Evolutionary conservation across 306 rosid species (phyloP), one percentile per base, ranked within the genome.

Genomic region (Acmispon strigosus): DNA sequence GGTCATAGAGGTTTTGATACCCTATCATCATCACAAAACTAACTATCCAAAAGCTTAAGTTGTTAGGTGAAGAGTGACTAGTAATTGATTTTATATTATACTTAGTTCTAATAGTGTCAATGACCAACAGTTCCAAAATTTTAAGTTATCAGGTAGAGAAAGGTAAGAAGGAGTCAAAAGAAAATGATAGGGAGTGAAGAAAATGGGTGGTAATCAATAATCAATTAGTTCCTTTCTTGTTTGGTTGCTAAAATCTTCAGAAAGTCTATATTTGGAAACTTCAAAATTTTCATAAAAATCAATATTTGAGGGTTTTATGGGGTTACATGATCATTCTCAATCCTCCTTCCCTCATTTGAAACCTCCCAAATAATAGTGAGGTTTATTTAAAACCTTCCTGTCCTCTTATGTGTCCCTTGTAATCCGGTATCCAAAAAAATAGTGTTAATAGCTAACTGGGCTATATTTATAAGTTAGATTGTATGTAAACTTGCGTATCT

Each of bases 401-500:
- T 22, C 24, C 24, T 22, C 24, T 22, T 22, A 22, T 22, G 1
- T 22, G 24, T 22, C 24, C 24, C 24, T 22, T 22, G 29, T 54
- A 41, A 41, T 36, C 41, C 41, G 10, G 10, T 6, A 36, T 36
- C 8, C 53, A 0, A 14, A 27, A 50, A 6, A 43, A 20, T 18
- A 59, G 15, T 39, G 19, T 56, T 44, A 7, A 27, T 13, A 57
- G 70, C 8, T 68, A n/a, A 4, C 34, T 19, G 56, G 56, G 12
- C 43, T 39, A 9, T 9, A 39, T 10, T 60, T 61, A 37, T 19
- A 1, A 14, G 9, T 1, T 8, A 18, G 18, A 17, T 62, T 29
- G 18, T 20, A 12, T 11, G 63, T 24, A 10, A 66, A 62, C 65
- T 8, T 76, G 49, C 58, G 70, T 15, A 37, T 74, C 74, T 84